Base-by-base conservation (phyloP, 176 grass and related monocot species). In the Calamus simplicifolius region DNA sequence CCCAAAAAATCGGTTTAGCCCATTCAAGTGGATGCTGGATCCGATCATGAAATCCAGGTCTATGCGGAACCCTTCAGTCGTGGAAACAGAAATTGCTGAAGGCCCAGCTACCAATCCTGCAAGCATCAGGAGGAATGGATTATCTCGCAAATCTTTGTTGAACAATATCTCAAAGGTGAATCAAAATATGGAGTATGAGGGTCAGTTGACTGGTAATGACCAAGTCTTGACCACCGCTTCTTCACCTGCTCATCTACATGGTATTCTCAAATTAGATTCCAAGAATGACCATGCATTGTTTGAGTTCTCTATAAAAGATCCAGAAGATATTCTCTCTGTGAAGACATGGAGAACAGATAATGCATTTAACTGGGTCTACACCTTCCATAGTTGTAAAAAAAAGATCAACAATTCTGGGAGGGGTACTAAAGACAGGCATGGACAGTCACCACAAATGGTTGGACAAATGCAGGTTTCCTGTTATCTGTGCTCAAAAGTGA, bases 381-480 rank as follows among this genome's bases (percentile, higher is more conserved):
- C 93, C 56, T 91, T 97, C 62, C 83, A 97, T 80, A 77, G 81
- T 54, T 81, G 49, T 58, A 85, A 66, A 67, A 97, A 82, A 52
- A 82, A 75, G 58, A 57, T 75, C n/a, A 91, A 74, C 63, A 70
- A 63, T 3, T 72, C 67, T 55, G 69, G 79, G 80, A 82, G 77
- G 74, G 69, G 58, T 68, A 75, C 70, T 21, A 82, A 84, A 61
- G 71, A 85, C 48, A 82, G 58, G 43, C 74, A 67, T 63, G 81
- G 49, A n/a, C 66, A 61, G 74, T 62, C 72, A 38, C 67, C 75
- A 67, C 87, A 84, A 50, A 82, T 88, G 79, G 66, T 97, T 30
- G 93, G 84, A n/a, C 93, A 97, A 69, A 97, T 97, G 93, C 87
- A 97, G 15, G 81, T 91, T 7, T 97, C 84, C 30, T 97, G 77